phyloP scores from a whole-genome alignment of 805 yeast genomes.

The Wilhelminamyces savonicus region DNA sequence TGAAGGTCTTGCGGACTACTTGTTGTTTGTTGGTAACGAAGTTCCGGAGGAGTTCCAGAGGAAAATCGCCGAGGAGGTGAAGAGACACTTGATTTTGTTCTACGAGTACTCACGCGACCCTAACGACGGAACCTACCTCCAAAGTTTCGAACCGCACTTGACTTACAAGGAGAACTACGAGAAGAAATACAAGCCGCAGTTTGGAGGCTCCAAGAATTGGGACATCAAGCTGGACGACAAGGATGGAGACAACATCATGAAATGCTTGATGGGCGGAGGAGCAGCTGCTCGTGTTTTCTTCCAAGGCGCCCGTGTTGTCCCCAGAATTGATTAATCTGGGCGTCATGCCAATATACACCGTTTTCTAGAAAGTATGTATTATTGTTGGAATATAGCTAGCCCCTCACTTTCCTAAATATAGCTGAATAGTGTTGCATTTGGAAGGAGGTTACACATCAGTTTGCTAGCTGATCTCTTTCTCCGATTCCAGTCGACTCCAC shows the following conservation, averaged over 20 bases:
- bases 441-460: too few species aligned
- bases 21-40: conserved; percentile 41
- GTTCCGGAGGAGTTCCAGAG: conserved; percentile 30
- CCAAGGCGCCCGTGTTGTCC: conserved; percentile 55
- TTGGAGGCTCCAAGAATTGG: conserved; percentile 49
- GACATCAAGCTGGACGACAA: conserved; percentile 49
- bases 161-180: conserved; percentile 47
- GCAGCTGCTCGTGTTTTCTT: conserved; percentile 66
- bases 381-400: too few species aligned
- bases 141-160: conserved; percentile 51
- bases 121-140: conserved; percentile 52
- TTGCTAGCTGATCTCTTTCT: too few species aligned
- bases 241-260: conserved; percentile 33
- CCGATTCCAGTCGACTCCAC: too few species aligned
- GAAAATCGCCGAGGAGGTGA: conserved; percentile 37
- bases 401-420: too few species aligned
- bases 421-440: too few species aligned
- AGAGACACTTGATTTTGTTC: conserved; percentile 51
- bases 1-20: conserved; percentile 64
- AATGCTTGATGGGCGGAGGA: conserved; percentile 56
- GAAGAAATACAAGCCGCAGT: conserved; percentile 40
- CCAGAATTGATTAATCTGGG: conserved; percentile 12
- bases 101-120: conserved; percentile 53
- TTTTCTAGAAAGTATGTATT: too few species aligned
- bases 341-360: too few species aligned